Evolutionary conservation across 352 stramenopile genomes (phyloP), one percentile per base, ranked within the genome.

Genomic region (Globisporangium okanoganense): DNA sequence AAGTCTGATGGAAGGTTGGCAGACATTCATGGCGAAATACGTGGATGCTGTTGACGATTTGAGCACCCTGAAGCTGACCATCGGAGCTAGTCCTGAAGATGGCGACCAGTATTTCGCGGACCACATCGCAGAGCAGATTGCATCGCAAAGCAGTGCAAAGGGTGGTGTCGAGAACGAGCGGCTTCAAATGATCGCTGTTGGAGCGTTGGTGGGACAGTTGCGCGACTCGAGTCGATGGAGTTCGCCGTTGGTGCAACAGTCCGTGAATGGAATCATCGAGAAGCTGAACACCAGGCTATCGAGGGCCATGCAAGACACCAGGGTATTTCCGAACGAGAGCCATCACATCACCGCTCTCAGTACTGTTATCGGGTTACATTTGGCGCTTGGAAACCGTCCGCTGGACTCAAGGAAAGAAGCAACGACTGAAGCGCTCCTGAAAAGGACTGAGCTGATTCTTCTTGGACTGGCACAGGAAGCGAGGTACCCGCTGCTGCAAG

Each of bases 1-100:
- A 36, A 56, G 55, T 13, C 65, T 82, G 10, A 69, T 79, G 52
- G 69, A 78, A 55, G 67, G 69, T 38, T 85, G 73, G 76, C 65
- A 59, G 62, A 61, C 63, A 3, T 79, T 85, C 29, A 78, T 79
- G 70, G 24, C 50, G 24, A 85, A 75, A 16, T 85, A 79, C 29
- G 43, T 72, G 48, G 36, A 62, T 25, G 68, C 62, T 14, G 48
- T 83, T 5, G 72, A 82, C 2, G 54, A 73, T 41, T 50, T 83
- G 16, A 72, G 69, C 2, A 44, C 70, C 18, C 58, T 85, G 16
- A 85, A 85, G 61, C 68, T 70, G 14, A 73, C 76, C n/a, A 59
- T 70, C 27, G 69, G 65, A 22, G 67, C 76, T 13, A 75, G 73
- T 40, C 63, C 72, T 29, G 76, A 81, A 25, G 65, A 76, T 20